Conservation (phyloP, 805 yeast species). For the Kurtzmaniella fragi region DNA sequence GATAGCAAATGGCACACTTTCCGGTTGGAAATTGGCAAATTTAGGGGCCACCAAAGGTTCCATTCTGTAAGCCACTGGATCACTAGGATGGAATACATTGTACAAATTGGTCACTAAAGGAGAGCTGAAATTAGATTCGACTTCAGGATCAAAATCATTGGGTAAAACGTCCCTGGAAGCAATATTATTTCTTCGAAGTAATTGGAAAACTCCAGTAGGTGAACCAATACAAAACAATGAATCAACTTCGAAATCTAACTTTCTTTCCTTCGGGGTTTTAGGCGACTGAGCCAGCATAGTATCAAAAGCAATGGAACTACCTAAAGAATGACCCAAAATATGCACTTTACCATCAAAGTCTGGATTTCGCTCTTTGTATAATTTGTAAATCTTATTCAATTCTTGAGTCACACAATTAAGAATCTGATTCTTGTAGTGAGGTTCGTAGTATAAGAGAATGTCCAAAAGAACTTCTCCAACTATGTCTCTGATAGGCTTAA, state of each 20-base stretch:
- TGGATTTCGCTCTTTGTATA: slow-evolving; percentile 62
- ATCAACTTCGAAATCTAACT: slow-evolving; percentile 53
- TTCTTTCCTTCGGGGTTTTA: slow-evolving; percentile 11
- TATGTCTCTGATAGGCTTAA: slow-evolving; percentile 68
- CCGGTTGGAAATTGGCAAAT: slow-evolving; percentile 50
- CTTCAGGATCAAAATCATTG: slow-evolving; percentile 16
- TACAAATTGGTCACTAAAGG: slow-evolving; percentile 67
- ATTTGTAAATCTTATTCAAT: slow-evolving; percentile 56
- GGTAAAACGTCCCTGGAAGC: slow-evolving; percentile 30
- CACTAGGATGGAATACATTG: slow-evolving; percentile 86
- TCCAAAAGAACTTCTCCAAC: slow-evolving; percentile 87
- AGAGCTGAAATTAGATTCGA: slow-evolving; percentile 19
- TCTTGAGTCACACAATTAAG: slow-evolving; percentile 55
- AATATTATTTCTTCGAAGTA: slow-evolving; percentile 63
- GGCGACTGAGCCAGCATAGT: slow-evolving; percentile 47
- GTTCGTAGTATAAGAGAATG: slow-evolving; percentile 74
- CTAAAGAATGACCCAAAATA: slow-evolving; percentile 86
- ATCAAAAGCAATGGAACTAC: slow-evolving; percentile 81
- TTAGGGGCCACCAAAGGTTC: slow-evolving; percentile 70
- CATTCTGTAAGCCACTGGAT: slow-evolving; percentile 83
- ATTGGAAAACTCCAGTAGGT: slow-evolving; percentile 82
- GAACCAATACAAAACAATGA: slow-evolving; percentile 82
- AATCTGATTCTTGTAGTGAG: slow-evolving; percentile 58
- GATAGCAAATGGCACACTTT: slow-evolving; percentile 50
- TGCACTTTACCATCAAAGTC: slow-evolving; percentile 76